Evolutionary conservation across 1,139 yeast genomes (phyloP), one percentile per base, ranked within the genome.

Genomic region (Diutina pseudorugosa): DNA sequence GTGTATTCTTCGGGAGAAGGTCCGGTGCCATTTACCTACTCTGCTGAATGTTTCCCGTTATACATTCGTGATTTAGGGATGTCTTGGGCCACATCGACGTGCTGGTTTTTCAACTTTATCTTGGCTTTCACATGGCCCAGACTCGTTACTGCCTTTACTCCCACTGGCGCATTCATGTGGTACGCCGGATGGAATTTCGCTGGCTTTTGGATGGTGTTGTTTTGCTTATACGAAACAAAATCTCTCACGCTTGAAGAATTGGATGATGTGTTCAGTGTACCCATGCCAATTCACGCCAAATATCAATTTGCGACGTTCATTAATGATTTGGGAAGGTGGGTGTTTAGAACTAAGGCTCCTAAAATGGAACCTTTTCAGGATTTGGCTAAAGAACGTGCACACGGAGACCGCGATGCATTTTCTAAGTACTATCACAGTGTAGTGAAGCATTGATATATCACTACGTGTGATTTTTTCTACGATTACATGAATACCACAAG

Each of bases 1-100:
- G 85, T 85, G 57, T 88, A 88, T 67, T 85, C 94, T 0, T 82
- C 87, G 2, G 93, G 95, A 56, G 89, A 85, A 69, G 96, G 96
- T 49, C 95, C 95, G 14, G 95, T 88, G 51, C 95, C 96, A 7
- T 88, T 88, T 71, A 85, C 94, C 1, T 86, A 87, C 64, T 83
- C 94, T 40, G 95, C 95, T 16, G 95, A 88, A 66, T 87, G 86
- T 57, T 52, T 88, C 86, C 91, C 94, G 53, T 74, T 88, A 59
- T 86, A 86, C 61, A 83, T 87, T 57, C 82, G 96, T 69, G 94
- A 89, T 61, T 70, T 87, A 52, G 95, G 95, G 54, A 86, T 90
- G 84, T 83, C 93, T 3, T 73, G 83, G 59, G 95, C 95, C 20
- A 85, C 93, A 33, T 86, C 91, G 25, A 83, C 90, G 18, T 76